Base-by-base conservation (phyloP, 1,139 yeast genomes). In the Pichia sp. region DNA sequence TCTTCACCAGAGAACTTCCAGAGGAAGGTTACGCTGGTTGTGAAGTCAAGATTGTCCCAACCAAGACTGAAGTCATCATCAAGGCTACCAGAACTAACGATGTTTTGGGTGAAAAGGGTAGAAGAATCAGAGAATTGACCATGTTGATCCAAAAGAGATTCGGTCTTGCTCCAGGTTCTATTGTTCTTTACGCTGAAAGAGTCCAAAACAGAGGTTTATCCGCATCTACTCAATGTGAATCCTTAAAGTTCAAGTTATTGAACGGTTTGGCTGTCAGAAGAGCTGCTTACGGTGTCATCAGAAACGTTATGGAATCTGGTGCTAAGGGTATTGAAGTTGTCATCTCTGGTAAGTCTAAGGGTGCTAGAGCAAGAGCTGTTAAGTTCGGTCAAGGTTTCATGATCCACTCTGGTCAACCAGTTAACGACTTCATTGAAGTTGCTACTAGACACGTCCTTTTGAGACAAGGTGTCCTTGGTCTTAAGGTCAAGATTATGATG, bases 371-470 rank as follows among this genome's bases (percentile, higher is more conserved):
- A 64, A 91, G 91, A 84, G 83, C 97, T 63, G 94, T 91, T 94
- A 91, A 91, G 77, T 91, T 91, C 82, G 82, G 94, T 66, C 97
- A 91, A 68, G 98, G 98, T 78, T 91, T 91, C 95, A 86, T 91
- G 94, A 93, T 91, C 78, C 98, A 91, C 94, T 86, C 96, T 63
- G 98, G 98, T 85, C 98, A 91, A 78, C 98, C 98, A 75, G 93
- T 91, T 71, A 81, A 76, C 61, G 98, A 91, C 67, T 91, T 91
- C 80, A 91, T 91, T 67, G 98, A 91, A 73, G 74, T 81, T 67
- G 98, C 98, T 60, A 87, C 95, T 67, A 88, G 99, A 77, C 98
- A 93, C 91, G 98, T 91, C 62, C 78, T 91, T 69, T 85, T 91
- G 78, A 88, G 97, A 82, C 98, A 91, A 77, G 99, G 99, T 86